phyloP scores from a whole-genome alignment of 805 yeast species.

The Yamadazyma scolyti region DNA sequence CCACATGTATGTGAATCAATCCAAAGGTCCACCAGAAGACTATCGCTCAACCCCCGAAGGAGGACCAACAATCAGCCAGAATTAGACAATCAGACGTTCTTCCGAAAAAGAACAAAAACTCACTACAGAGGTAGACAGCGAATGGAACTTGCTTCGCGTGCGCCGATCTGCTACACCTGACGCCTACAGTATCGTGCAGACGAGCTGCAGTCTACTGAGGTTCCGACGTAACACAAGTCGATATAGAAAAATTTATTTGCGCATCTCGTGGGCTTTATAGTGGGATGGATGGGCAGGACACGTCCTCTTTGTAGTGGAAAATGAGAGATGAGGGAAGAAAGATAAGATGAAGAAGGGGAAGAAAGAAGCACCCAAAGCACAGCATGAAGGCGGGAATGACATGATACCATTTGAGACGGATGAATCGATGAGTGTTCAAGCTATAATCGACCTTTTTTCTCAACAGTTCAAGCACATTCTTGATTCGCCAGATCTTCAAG shows the following conservation, averaged over 20 bases:
- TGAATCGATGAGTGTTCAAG: constrained; percentile 27
- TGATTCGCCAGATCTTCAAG: constrained; percentile 31
- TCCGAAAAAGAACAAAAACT: neutral
- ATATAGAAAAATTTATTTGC: constrained; percentile 5
- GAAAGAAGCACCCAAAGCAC: constrained; percentile 3
- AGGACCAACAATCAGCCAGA: constrained; percentile 39
- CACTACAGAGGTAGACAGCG: constrained; percentile 1
- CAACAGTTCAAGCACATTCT: constrained; percentile 29
- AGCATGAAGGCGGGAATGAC: constrained; percentile 10
- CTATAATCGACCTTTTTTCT: constrained; percentile 35
- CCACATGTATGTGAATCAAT: too few relatives aligned
- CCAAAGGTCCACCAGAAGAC: neutral
- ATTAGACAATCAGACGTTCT: constrained; percentile 16
- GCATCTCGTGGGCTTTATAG: constrained; percentile 4
- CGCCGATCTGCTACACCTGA: constrained; percentile 60
- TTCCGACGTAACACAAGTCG: constrained; percentile 54
- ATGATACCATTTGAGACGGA: constrained; percentile 32
- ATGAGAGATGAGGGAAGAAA: constrained; percentile 3
- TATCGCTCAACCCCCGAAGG: constrained; percentile 53
- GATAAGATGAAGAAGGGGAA: constrained; percentile 1
- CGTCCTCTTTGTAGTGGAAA: neutral
- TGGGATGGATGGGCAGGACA: neutral
- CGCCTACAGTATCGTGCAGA: constrained; percentile 34
- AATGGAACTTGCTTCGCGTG: constrained; percentile 59
- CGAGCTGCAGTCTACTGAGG: constrained; percentile 29